phyloP scores from a whole-genome alignment of 2,329 filamentous ascomycete genomes.

The Penicillium sp. region DNA sequence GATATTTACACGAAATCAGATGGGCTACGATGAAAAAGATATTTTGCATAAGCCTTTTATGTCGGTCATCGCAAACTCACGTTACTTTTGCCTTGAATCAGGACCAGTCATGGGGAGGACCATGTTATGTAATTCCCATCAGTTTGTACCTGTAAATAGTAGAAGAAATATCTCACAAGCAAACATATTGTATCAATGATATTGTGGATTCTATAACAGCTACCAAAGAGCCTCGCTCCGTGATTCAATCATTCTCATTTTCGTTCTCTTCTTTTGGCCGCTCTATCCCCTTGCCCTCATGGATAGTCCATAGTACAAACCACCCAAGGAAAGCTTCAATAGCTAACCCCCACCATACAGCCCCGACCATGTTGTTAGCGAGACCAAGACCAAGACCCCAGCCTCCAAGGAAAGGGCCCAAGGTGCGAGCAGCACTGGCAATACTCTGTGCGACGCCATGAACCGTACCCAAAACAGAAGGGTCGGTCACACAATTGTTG shows the following conservation, averaged over 20 bases:
- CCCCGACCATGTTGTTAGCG: slow-evolving; percentile 58
- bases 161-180: background rate
- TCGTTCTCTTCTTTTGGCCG: slow-evolving; percentile 32
- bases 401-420: slow-evolving; percentile 60
- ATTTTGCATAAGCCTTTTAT: too few relatives aligned
- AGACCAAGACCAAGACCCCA: slow-evolving; percentile 60
- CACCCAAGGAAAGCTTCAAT: slow-evolving; percentile 61
- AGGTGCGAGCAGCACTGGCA: slow-evolving; percentile 56
- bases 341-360: slow-evolving; percentile 62
- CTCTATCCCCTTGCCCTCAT: slow-evolving; percentile 67
- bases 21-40: background rate
- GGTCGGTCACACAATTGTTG: slow-evolving; percentile 63
- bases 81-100: too few relatives aligned
- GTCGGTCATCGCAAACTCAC: background rate
- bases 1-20: background rate
- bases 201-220: background rate
- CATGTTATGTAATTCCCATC: too few relatives aligned
- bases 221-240: background rate
- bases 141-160: too few relatives aligned
- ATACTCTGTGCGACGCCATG: slow-evolving; percentile 63
- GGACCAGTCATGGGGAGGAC: too few relatives aligned
- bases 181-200: background rate
- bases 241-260: slow-evolving; percentile 21
- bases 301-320: slow-evolving; percentile 62
- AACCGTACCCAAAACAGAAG: slow-evolving; percentile 60